Percentiles rank a stretch among this genome's conserved stretches.
These are phyloP conservation scores for Fusarium subtropicale DNA, from an alignment of 2,329 filamentous ascomycete species.

Conservation along the genomic window DNA sequence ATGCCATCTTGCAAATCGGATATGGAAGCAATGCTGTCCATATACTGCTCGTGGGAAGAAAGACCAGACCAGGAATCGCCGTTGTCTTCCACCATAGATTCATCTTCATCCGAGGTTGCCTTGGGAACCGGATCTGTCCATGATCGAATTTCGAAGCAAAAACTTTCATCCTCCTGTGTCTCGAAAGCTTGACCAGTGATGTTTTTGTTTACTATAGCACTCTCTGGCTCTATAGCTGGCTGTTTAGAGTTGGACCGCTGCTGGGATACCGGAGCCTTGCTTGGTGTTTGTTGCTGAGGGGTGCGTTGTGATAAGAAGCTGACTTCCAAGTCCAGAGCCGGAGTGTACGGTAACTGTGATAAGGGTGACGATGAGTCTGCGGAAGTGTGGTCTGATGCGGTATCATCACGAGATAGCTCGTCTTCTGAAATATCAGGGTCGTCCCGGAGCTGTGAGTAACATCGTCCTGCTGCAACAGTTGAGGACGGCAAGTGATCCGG, in stretches of 20 bases:
- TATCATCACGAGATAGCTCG: slow-evolving; percentile 28
- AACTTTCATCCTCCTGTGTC: slow-evolving; percentile 52
- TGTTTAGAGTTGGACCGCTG: background rate
- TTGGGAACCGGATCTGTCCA: background rate
- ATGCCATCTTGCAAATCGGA: background rate
- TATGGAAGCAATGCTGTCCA: slow-evolving; percentile 6
- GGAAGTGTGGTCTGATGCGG: slow-evolving; percentile 32
- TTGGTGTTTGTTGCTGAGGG: slow-evolving; percentile 19
- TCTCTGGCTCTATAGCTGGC: no score
- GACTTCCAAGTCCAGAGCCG: slow-evolving; percentile 2
- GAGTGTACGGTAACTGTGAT: slow-evolving; percentile 40
- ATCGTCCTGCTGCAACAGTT: slow-evolving; percentile 1
- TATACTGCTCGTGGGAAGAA: slow-evolving; percentile 16
- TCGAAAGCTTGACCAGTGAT: slow-evolving; percentile 23
- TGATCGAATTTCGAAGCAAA: slow-evolving; percentile 47
- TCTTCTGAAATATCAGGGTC: slow-evolving; percentile 25
- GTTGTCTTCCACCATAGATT: background rate
- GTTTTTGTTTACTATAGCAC: background rate
- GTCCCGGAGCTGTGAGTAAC: background rate
- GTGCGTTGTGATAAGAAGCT: slow-evolving; percentile 18
- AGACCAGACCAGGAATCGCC: slow-evolving; percentile 40
- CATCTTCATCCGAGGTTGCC: background rate
- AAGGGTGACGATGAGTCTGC: slow-evolving; percentile 46
- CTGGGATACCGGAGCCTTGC: background rate
- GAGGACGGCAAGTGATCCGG: slow-evolving; percentile 37